A percentile compares a stretch with the other conserved stretches of the same genome.
Evolutionary conservation across 1,284 basidiomycete species (phyloP).

Genomic region (Anthracocystis setariae): DNA sequence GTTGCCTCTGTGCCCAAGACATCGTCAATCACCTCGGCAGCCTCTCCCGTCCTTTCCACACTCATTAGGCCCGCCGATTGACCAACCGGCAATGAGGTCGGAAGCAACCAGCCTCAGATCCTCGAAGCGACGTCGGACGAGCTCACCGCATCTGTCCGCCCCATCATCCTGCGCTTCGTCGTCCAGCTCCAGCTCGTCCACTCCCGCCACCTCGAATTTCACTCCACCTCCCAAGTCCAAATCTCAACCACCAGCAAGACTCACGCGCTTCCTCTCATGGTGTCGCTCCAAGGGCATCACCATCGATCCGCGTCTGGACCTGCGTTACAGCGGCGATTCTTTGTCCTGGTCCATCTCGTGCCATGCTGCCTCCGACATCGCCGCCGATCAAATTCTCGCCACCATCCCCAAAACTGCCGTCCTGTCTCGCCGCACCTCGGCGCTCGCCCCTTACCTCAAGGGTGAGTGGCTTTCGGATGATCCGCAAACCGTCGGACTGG

Average conservation of each 20-base stretch:
- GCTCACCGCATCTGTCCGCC: background rate
- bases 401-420: slow-evolving; percentile 46
- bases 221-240: background rate
- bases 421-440: slow-evolving; percentile 41
- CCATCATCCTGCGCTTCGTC: background rate
- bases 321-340: slow-evolving; percentile 7
- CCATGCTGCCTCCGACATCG: slow-evolving; percentile 16
- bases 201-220: slow-evolving; percentile 16
- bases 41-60: background rate
- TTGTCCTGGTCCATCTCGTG: slow-evolving; percentile 33
- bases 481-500: slow-evolving; percentile 32
- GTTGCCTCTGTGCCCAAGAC: background rate
- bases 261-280: slow-evolving; percentile 28
- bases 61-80: background rate
- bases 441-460: slow-evolving; percentile 17
- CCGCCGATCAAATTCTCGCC: slow-evolving; percentile 16
- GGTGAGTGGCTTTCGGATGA: slow-evolving; percentile 27
- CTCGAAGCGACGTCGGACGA: slow-evolving; percentile 6
- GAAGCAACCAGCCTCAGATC: background rate
- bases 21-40: background rate
- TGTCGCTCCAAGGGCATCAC: slow-evolving; percentile 3
- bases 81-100: too few relatives aligned
- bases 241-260: background rate
- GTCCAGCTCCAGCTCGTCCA: too few relatives aligned
- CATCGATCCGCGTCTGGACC: slow-evolving; percentile 19